These are phyloP conservation scores for Boeremia exigua DNA, from an alignment of 2,329 filamentous ascomycete species.

Conservation along the genomic window DNA sequence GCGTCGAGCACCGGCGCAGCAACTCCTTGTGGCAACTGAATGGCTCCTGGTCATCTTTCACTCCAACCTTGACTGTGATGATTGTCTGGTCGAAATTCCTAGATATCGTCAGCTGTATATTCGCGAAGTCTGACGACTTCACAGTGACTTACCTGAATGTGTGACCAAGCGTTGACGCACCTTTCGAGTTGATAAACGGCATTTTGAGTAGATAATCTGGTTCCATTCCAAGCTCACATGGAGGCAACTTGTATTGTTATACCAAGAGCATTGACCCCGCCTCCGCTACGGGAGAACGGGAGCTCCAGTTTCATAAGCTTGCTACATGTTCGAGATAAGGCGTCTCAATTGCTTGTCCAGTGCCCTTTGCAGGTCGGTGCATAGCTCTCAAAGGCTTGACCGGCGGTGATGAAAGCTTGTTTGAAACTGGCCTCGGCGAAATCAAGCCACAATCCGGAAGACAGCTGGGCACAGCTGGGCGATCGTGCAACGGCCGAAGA, in stretches of 20 bases:
- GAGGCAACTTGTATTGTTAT: slow-evolving; percentile 9
- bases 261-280: background rate
- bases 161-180: slow-evolving; percentile 42
- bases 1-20: slow-evolving; percentile 40
- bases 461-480: slow-evolving; percentile 16
- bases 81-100: slow-evolving; percentile 48
- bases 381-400: slow-evolving; percentile 12
- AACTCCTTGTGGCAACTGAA: slow-evolving; percentile 46
- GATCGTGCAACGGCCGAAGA: slow-evolving; percentile 2
- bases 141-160: slow-evolving; percentile 37
- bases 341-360: slow-evolving; percentile 13
- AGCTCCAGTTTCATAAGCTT: slow-evolving; percentile 38
- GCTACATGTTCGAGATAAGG: slow-evolving; percentile 18
- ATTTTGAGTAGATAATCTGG: slow-evolving; percentile 46
- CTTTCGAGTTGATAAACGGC: slow-evolving; percentile 43
- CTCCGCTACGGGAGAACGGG: slow-evolving; percentile 7
- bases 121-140: background rate
- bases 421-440: slow-evolving; percentile 7
- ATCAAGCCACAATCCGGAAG: background rate
- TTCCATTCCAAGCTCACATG: slow-evolving; percentile 31
- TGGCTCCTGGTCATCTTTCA: slow-evolving; percentile 39
- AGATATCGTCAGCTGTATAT: slow-evolving; percentile 21
- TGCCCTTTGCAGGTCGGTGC: background rate
- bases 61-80: slow-evolving; percentile 43
- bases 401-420: slow-evolving; percentile 10